phyloP scores from a whole-genome alignment of 257 asterid species.

The Mentha longifolia region DNA sequence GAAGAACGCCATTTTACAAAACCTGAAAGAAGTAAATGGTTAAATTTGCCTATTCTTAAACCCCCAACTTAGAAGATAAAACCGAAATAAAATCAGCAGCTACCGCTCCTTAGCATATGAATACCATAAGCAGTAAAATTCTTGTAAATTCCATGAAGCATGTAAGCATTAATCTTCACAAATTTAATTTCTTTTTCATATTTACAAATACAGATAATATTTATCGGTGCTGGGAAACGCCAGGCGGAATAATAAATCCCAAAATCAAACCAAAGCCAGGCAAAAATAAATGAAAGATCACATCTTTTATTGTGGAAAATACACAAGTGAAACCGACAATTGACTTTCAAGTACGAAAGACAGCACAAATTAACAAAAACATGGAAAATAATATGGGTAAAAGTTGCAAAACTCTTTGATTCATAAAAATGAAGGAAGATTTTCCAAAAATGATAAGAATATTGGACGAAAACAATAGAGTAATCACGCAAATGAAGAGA shows the following conservation, averaged over 20 bases:
- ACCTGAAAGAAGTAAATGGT: constrained; percentile 33
- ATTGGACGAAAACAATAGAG: neutral
- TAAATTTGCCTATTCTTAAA: neutral
- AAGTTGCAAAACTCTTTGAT: too few species aligned
- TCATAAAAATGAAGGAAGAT: neutral
- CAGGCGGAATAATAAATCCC: neutral
- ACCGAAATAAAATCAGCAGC: neutral
- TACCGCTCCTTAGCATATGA: neutral
- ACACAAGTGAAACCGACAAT: neutral
- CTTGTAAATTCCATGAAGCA: neutral
- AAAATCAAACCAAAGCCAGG: neutral
- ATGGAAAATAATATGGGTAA: neutral
- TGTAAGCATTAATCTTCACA: neutral
- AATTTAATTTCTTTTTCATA: too few species aligned
- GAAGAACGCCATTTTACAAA: constrained; percentile 64
- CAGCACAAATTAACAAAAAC: neutral
- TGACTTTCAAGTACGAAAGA: neutral
- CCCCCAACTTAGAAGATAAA: neutral
- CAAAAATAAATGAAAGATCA: neutral
- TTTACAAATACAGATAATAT: neutral
- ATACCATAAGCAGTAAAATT: neutral
- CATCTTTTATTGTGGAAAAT: neutral
- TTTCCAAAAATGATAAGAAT: neutral
- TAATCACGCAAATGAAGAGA: neutral
- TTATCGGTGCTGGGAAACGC: neutral